Base-by-base conservation (phyloP, 805 yeast genomes). In the Alloascoidea hylecoeti region DNA sequence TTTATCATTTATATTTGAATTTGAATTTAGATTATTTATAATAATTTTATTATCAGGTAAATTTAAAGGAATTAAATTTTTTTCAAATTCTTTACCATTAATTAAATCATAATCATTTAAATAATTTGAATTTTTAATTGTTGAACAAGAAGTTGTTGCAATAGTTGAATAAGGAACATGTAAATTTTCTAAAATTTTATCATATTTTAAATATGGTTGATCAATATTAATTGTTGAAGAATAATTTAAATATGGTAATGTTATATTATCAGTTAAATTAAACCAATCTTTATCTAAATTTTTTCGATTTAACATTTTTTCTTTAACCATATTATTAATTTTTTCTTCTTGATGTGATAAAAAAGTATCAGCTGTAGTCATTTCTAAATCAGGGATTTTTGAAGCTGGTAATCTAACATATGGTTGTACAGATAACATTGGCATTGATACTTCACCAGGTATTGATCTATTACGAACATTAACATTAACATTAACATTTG, bases 311-410 rank as follows among this genome's bases (percentile, higher is more conserved):
- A 80, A 73, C 56, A 89, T 66, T 53, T 84, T 82, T 47, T 84
- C 95, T 44, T 76, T 72, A 36, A 92, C 95, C n/a, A 84, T 94
- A 40, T 76, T 71, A 44, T 77, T 76, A 43, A 88, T 78, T 4
- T 83, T 78, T 40, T 69, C 76, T 43, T 84, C 79, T 57, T 85
- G 84, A 44, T 78, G 88, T 36, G 72, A 65, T 37, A 82, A 59
- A 16, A 85, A 75, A 35, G 75, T 69, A 39, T 81, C 82, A 6
- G 86, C 88, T 4, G 95, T 83, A 16, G 81, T 78, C 42, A 89
- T 64, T 35, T 85, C 94, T 68, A 88, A 69, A 56, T 89, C 96
- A 13, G 97, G 96, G 44, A 89, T 82, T 57, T 85, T 83, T 1
- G 95, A 81, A 30, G 92, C 79, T 2, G 96, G 95, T 32, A 85